Base-by-base conservation (phyloP, 2,329 filamentous ascomycete genomes). In the Penicillium sclerotigenum region DNA sequence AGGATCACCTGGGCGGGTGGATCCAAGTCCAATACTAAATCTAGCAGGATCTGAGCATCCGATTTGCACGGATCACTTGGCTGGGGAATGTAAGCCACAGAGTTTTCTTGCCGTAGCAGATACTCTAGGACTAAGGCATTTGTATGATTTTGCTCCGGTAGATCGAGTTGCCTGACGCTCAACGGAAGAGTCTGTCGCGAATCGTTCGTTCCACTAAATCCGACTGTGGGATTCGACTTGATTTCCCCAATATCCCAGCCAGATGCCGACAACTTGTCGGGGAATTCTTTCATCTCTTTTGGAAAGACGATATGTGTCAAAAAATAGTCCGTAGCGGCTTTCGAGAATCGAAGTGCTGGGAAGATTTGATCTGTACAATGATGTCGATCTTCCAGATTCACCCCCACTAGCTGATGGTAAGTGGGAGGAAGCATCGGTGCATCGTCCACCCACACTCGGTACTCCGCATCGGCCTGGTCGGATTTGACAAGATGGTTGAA, bases 141-240 rank as follows among this genome's bases (percentile, higher is more conserved):
- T 0, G 87, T 91, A 48, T 88, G 84, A 1, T 72, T 73, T 36
- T 88, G 83, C 0, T 73, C 70, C 0, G 70, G 63, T 0, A 87
- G 73, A 33, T 89, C 83, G 0, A 81, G 70, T 29, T 89, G 84
- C 0, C 73, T 62, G 0, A 90, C 77, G 0, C 63, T 72, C 0
- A 87, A 63, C 0, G 87, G 87, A 0, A 90, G 73, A 0, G 86
- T 65, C n/a, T 78, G 73, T 11, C 78, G 28, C 11, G 28, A 29
- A 60, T 90, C 87, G 24, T 85, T 87, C 0, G 87, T 91, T 0
- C 87, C 87, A 52, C 85, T 88, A 64, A 91, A 91, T 0, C 87
- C 88, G 0, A 83, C 86, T 0, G 80, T 85, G 0, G 79, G 76
- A 20, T 83, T 72, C 0, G 18, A 6, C 52, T 80, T 85, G 5